Percentiles rank a stretch among this genome's conserved stretches.
Evolutionary conservation across 2,329 filamentous ascomycete genomes (phyloP).

Genomic region (Colletotrichum sp.): DNA sequence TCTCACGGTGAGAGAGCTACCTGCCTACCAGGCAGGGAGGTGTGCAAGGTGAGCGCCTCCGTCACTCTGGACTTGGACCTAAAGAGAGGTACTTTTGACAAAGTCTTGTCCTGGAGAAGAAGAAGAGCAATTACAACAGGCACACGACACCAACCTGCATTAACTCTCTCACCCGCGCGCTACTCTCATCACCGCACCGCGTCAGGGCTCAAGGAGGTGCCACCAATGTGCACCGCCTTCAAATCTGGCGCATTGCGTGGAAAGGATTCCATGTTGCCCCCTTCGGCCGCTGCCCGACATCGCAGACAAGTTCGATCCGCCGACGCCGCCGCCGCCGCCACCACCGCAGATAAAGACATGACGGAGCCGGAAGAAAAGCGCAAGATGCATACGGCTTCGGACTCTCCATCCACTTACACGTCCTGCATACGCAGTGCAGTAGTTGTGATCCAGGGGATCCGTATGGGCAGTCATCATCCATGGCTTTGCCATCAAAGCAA

Average conservation of each 20-base stretch:
- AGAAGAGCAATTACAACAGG: background rate
- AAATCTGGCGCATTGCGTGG: background rate
- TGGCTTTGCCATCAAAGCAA: background rate
- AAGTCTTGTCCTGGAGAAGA: background rate
- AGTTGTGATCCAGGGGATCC: background rate
- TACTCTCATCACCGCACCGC: background rate
- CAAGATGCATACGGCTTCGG: background rate
- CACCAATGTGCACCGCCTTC: background rate
- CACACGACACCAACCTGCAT: background rate
- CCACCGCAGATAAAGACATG: background rate
- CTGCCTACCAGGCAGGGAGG: background rate
- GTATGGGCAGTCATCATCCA: background rate
- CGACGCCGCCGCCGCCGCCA: background rate
- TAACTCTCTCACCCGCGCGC: background rate
- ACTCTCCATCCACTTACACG: background rate
- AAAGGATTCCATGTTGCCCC: background rate
- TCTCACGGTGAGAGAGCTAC: background rate
- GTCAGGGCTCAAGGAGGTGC: background rate
- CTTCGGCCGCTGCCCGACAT: background rate
- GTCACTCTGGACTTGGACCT: background rate
- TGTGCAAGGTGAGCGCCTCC: background rate
- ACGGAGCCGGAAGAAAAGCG: background rate
- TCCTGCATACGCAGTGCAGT: background rate
- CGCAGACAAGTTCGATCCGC: background rate
- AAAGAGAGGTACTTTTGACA: background rate